Conservation (phyloP, 345 rosid species). For the Gossypium anomalum region DNA sequence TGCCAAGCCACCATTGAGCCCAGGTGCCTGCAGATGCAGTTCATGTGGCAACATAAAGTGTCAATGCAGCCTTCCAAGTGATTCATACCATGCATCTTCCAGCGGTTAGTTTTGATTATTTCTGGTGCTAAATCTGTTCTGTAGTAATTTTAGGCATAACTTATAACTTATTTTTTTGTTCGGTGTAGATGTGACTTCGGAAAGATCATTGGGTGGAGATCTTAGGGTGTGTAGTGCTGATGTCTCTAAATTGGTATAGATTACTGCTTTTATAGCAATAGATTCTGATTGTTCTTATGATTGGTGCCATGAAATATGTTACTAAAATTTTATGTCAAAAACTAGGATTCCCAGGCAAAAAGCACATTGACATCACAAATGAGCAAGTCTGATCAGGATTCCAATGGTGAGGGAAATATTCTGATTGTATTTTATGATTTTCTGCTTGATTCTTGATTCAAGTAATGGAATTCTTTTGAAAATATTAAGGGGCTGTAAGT, state of each 20-base stretch:
- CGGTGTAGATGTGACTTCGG: constrained; percentile 36
- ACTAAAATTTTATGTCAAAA: constrained; percentile 9
- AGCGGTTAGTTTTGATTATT: constrained; percentile 27
- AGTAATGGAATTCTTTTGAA: constrained; percentile 20
- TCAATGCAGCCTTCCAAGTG: constrained; percentile 34
- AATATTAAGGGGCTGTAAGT: constrained; percentile 54
- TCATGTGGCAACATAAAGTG: constrained; percentile 35
- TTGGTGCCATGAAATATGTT: not conserved
- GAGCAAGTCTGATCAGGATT: constrained; percentile 59
- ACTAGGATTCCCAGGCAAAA: constrained; percentile 44
- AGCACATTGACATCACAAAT: constrained; percentile 36
- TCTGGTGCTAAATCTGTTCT: not conserved
- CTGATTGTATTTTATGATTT: constrained; percentile 16
- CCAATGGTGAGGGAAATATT: constrained; percentile 64
- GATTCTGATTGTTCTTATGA: not conserved
- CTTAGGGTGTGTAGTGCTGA: constrained; percentile 27
- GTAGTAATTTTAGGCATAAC: not conserved
- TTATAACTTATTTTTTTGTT: constrained; percentile 14
- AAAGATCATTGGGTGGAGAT: constrained; percentile 38
- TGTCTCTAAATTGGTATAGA: constrained; percentile 45
- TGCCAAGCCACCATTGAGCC: constrained; percentile 29
- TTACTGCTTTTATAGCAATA: not conserved
- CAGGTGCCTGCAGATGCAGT: constrained; percentile 37
- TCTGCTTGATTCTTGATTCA: constrained; percentile 21
- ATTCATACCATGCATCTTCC: constrained; percentile 32